phyloP scores from a whole-genome alignment of 441 rosid species.

The Pelargonium australe region DNA sequence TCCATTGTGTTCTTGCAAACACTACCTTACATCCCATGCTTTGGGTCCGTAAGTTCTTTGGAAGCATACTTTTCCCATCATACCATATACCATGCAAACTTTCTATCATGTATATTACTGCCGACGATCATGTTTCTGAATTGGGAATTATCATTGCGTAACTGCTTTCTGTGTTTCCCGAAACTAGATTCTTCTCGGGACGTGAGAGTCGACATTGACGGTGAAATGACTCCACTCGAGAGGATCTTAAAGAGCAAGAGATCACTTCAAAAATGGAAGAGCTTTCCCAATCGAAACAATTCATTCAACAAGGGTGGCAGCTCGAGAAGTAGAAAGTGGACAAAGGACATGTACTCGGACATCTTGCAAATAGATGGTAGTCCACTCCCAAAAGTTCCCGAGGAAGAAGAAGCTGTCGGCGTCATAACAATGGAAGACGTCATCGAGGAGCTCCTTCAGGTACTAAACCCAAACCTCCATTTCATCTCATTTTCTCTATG shows the following conservation, averaged over 20 bases:
- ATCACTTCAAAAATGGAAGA: conserved; percentile 72
- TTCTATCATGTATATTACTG: too few relatives aligned
- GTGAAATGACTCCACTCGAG: conserved; percentile 47
- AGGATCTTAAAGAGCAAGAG: conserved; percentile 50
- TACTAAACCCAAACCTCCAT: conserved; percentile 10
- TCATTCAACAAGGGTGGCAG: conserved; percentile 26
- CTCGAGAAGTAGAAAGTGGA: conserved; percentile 69
- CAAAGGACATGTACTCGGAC: conserved; percentile 59
- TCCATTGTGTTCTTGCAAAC: too few relatives aligned
- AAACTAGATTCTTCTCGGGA: conserved; percentile 42
- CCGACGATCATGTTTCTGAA: too few relatives aligned
- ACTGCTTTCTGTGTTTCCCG: not conserved
- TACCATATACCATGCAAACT: too few relatives aligned
- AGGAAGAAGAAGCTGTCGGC: conserved; percentile 84
- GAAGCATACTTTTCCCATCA: too few relatives aligned
- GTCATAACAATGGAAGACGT: conserved; percentile 97
- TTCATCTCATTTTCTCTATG: not conserved
- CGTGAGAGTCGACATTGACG: conserved; percentile 52
- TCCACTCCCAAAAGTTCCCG: conserved; percentile 58
- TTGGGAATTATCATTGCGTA: not conserved
- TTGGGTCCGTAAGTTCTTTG: too few relatives aligned
- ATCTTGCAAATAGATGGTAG: conserved; percentile 55
- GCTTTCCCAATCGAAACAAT: conserved; percentile 49
- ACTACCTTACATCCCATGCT: too few relatives aligned
- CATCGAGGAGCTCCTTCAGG: conserved; percentile 95